These are phyloP conservation scores for Podila minutissima DNA, from an alignment of 192 early-diverging fungal species.

Conservation along the genomic window DNA sequence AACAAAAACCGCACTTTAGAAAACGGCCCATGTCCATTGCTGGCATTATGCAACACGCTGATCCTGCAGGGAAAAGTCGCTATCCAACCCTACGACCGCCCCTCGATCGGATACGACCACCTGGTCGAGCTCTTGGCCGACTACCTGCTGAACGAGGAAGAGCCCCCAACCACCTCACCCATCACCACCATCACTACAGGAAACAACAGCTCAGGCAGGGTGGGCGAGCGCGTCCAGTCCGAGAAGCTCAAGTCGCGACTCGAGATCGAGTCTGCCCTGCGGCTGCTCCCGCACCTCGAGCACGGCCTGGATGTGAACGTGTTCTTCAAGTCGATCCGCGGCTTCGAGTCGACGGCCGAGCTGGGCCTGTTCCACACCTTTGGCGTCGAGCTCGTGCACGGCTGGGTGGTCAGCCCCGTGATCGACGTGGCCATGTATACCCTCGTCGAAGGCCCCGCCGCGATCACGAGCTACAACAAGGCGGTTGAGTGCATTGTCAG, in stretches of 20 bases:
- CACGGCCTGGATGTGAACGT: constrained; percentile 86
- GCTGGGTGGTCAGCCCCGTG: constrained; percentile 84
- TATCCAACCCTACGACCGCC: constrained; percentile 61
- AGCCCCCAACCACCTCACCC: background rate
- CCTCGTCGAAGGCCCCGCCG: constrained; percentile 56
- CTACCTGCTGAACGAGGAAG: constrained; percentile 64
- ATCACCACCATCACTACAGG: background rate
- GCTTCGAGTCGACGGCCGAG: constrained; percentile 78
- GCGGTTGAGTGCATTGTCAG: constrained; percentile 81
- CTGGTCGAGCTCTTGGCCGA: constrained; percentile 82
- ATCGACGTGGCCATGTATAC: constrained; percentile 64
- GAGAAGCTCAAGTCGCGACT: constrained; percentile 53
- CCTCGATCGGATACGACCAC: constrained; percentile 70
- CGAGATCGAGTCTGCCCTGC: constrained; percentile 64
- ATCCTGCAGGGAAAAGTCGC: constrained; percentile 74
- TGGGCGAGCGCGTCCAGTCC: constrained; percentile 24
- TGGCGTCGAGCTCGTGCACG: constrained; percentile 84
- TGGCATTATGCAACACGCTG: constrained; percentile 87
- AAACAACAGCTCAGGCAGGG: background rate
- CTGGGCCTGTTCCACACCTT: constrained; percentile 82
- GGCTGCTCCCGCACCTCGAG: constrained; percentile 68
- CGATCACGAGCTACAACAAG: constrained; percentile 73
- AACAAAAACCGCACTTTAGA: constrained; percentile 46
- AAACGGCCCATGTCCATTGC: constrained; percentile 93
- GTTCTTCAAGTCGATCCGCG: constrained; percentile 76